These are phyloP conservation scores for Amanita fuliginea DNA, from an alignment of 768 basidiomycete genomes.

Conservation along the genomic window DNA sequence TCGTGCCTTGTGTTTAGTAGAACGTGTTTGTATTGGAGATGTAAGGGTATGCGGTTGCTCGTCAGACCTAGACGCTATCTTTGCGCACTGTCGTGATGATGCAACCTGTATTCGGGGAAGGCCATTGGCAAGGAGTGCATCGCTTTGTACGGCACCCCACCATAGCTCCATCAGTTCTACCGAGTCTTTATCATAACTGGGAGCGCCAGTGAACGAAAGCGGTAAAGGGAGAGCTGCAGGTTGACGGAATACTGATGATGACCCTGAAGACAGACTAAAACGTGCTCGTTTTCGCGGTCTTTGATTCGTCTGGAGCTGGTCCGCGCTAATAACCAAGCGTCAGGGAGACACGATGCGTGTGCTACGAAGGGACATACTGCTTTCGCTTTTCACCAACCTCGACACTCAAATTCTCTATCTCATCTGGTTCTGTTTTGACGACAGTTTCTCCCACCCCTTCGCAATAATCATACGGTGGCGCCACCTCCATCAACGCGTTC, in stretches of 20 bases:
- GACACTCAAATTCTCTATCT: not conserved
- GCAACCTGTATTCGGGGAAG: slow-evolving; percentile 42
- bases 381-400: slow-evolving; percentile 26
- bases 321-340: not conserved
- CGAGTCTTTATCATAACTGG: not conserved
- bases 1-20: not conserved
- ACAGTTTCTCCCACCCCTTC: slow-evolving; percentile 17
- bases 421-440: slow-evolving; percentile 5
- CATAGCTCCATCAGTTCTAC: slow-evolving; percentile 47
- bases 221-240: slow-evolving; percentile 12
- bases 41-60: not conserved
- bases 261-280: slow-evolving; percentile 22
- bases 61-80: not conserved
- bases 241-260: not conserved
- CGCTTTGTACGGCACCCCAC: slow-evolving; percentile 66
- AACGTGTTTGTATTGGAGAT: not conserved
- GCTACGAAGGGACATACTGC: not conserved
- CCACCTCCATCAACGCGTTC: slow-evolving; percentile 25
- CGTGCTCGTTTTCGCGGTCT: slow-evolving; percentile 58
- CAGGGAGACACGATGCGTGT: not conserved
- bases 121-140: slow-evolving; percentile 51
- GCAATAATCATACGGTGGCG: slow-evolving; percentile 12
- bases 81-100: slow-evolving; percentile 15
- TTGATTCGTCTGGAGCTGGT: slow-evolving; percentile 17
- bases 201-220: slow-evolving; percentile 23